Evolutionary conservation across 257 asterid species (phyloP), one percentile per base, ranked within the genome.

Genomic region (Penstemon barbatus): DNA sequence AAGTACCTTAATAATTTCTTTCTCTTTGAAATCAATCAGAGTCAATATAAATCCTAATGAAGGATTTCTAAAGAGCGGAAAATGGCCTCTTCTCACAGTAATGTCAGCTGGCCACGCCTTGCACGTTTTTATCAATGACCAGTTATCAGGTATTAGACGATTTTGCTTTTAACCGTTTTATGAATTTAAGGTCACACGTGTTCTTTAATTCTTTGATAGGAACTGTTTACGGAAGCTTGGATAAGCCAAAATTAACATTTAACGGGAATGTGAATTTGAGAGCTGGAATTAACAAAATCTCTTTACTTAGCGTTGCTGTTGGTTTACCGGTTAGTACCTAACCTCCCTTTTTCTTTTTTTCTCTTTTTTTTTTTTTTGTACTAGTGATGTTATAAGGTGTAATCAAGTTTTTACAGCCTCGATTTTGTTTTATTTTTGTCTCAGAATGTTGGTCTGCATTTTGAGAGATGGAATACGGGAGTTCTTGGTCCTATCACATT

Each of bases 61-160:
- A 71, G 89, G 83, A 72, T 89, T 87, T 72, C 70, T 89, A 25
- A 82, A 78, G 87, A 79, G 48, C 8, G 89, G 97, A 57, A 65
- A 79, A 37, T 58, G 67, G 71, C 93, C 96, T 6, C 59, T 68
- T 66, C 89, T 92, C 75, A 82, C 85, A 12, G 90, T 90, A 8
- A 77, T 86, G 95, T 92, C 97, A 19, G 96, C 98, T 8, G 97
- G 98, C 49, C 96, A 92, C 57, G 84, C 87, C 66, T 71, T 92
- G 87, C 98, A 88, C 41, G 94, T 92, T 63, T 92, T 88, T 57
- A 40, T 86, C 77, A 88, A 90, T 39, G 96, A 91, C n/a, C 72
- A 74, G 69, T 76, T 82, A 69, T 67, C 93, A 79, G 98, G 98
- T 88, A 48, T 2, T 9, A 11, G 39, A 7, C 2, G 7, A 4